Evolutionary conservation across 768 basidiomycete genomes (phyloP).

Genomic region (Fomitopsis serialis): DNA sequence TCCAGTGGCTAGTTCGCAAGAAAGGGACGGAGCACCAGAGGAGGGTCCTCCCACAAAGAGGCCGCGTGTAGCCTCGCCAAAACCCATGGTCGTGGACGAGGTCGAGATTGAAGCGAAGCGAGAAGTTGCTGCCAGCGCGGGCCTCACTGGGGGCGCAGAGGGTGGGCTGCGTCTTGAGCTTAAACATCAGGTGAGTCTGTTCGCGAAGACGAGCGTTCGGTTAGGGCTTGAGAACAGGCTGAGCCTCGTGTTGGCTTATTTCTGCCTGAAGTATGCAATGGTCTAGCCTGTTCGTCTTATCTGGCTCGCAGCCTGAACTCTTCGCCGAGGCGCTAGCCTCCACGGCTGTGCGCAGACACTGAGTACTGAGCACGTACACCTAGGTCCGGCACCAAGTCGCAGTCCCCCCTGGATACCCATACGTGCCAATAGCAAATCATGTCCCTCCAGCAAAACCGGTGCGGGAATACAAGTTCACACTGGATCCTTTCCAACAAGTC

Average conservation of each 20-base stretch:
- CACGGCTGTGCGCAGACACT: too few relatives aligned
- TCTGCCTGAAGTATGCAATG: too few relatives aligned
- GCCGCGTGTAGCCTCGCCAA: conserved; percentile 52
- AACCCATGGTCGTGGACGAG: conserved; percentile 84
- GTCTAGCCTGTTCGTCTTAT: too few relatives aligned
- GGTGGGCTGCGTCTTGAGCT: conserved; percentile 71
- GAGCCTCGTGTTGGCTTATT: too few relatives aligned
- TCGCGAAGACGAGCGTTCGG: too few relatives aligned
- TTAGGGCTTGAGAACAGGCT: too few relatives aligned
- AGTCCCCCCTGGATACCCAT: conserved; percentile 87
- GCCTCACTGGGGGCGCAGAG: conserved; percentile 64
- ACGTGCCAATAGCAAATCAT: conserved; percentile 86
- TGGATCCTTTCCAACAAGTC: conserved; percentile 96
- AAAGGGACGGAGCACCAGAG: conserved; percentile 25
- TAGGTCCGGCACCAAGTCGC: conserved; percentile 96
- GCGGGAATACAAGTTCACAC: conserved; percentile 89
- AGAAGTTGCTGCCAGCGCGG: conserved; percentile 85
- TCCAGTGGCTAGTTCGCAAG: conserved; percentile 1
- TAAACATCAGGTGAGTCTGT: conserved; percentile 69
- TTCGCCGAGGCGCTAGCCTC: too few relatives aligned
- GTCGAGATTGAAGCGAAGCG: conserved; percentile 93
- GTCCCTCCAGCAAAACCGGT: conserved; percentile 88
- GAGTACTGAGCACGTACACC: background rate
- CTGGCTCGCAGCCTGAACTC: too few relatives aligned
- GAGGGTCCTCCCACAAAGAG: conserved; percentile 47